Evolutionary conservation across 352 stramenopile genomes (phyloP).

Genomic region (Phytopythium cucurbitacearum): DNA sequence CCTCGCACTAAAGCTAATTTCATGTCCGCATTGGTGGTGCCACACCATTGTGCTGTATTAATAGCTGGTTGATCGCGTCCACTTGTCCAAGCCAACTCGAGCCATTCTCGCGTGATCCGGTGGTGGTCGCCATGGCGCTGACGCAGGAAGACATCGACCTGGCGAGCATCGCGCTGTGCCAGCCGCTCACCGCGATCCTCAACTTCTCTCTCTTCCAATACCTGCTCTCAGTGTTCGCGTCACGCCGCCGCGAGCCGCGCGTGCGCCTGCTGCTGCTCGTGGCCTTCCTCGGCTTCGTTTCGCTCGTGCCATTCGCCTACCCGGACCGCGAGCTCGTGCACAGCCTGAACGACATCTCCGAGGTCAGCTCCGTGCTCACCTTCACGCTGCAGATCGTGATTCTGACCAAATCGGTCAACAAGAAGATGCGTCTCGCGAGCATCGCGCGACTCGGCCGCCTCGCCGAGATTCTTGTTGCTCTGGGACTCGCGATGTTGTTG

Average conservation of each 20-base stretch:
- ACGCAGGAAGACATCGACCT: conserved; percentile 2
- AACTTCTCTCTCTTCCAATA: conserved; percentile 8
- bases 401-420: conserved; percentile 12
- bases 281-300: conserved; percentile 13
- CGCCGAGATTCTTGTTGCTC: conserved; percentile 11
- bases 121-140: neutral
- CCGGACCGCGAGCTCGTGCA: conserved; percentile 4
- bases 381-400: conserved; percentile 26
- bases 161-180: conserved; percentile 1
- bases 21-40: neutral
- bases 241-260: conserved; percentile 4
- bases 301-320: conserved; percentile 11
- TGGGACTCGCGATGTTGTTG: neutral
- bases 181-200: conserved; percentile 5
- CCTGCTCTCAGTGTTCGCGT: conserved; percentile 9
- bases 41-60: neutral
- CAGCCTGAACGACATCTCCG: conserved; percentile 23
- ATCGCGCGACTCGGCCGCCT: conserved; percentile 7
- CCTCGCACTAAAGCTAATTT: neutral
- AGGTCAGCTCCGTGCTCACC: conserved; percentile 16
- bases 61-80: conserved; percentile 10
- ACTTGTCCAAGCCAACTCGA: neutral
- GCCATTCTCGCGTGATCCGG: neutral
- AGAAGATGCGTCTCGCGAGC: conserved; percentile 11
- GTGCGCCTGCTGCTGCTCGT: conserved; percentile 6